phyloP scores from a whole-genome alignment of 2,329 filamentous ascomycete species.

The Rutstroemia sp. region DNA sequence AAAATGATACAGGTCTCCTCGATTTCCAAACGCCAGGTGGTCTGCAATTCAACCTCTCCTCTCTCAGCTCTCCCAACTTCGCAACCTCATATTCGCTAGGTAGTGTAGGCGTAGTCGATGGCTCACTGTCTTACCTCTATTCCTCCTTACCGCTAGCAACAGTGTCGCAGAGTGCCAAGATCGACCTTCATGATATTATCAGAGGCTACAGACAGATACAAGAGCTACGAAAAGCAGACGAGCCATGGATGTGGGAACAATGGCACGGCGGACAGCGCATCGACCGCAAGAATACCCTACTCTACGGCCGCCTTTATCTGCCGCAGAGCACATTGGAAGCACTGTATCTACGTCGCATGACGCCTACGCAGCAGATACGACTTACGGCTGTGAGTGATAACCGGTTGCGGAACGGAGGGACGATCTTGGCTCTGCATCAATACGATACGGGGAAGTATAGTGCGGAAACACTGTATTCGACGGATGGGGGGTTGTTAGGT shows the following conservation, averaged over 20 bases:
- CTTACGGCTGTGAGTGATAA: constrained; percentile 71
- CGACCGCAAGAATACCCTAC: constrained; percentile 48
- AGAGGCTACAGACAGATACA: constrained; percentile 75
- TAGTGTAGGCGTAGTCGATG: constrained; percentile 84
- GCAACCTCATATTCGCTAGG: constrained; percentile 90
- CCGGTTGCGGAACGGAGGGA: constrained; percentile 66
- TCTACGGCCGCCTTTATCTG: constrained; percentile 75
- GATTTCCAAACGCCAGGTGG: constrained; percentile 83
- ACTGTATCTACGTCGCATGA: constrained; percentile 71
- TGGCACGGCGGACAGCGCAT: constrained; percentile 44
- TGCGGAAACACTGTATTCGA: constrained; percentile 84
- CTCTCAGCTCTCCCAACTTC: constrained; percentile 86
- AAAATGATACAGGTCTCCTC: constrained; percentile 57
- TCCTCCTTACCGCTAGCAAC: constrained; percentile 70
- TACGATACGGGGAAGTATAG: constrained; percentile 85
- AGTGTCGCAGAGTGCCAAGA: constrained; percentile 62
- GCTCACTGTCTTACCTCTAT: constrained; percentile 95
- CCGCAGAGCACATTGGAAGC: constrained; percentile 83
- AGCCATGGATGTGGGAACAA: constrained; percentile 44
- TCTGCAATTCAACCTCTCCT: constrained; percentile 79
- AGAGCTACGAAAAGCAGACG: constrained; percentile 49
- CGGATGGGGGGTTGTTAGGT: constrained; percentile 83
- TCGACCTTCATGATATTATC: constrained; percentile 71
- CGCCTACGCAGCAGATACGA: constrained; percentile 70
- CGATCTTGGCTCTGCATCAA: constrained; percentile 63